Conservation (phyloP, 257 asterid genomes). For the Parsonsia alboflavescens region DNA sequence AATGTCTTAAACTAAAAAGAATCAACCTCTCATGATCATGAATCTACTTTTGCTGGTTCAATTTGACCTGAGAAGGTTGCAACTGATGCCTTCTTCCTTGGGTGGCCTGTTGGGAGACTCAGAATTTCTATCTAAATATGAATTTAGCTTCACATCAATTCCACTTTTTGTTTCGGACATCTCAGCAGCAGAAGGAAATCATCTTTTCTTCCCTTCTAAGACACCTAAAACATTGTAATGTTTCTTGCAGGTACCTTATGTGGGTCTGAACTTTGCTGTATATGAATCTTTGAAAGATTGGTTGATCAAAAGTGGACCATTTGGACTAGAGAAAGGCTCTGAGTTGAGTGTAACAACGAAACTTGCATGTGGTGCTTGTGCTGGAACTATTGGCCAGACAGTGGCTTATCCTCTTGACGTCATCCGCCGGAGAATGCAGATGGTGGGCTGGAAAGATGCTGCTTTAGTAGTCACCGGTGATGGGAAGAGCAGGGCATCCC, state of each 20-base stretch:
- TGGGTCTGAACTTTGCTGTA: constrained; percentile 91
- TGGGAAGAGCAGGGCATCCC: constrained; percentile 58
- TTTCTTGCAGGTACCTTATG: constrained; percentile 73
- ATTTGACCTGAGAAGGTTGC: background rate
- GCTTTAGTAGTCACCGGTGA: constrained; percentile 67
- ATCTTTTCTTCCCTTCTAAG: background rate
- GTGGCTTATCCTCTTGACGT: constrained; percentile 96
- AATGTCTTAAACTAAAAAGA: background rate
- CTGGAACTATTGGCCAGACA: constrained; percentile 92
- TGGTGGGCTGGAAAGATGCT: constrained; percentile 92
- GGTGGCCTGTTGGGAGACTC: background rate
- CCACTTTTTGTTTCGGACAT: background rate
- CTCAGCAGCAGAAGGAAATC: background rate
- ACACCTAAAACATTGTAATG: background rate
- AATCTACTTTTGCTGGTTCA: background rate
- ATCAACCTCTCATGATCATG: background rate
- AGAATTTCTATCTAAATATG: background rate
- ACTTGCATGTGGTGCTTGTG: constrained; percentile 89
- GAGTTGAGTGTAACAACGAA: constrained; percentile 76
- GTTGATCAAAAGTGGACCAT: constrained; percentile 57
- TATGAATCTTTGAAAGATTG: constrained; percentile 89
- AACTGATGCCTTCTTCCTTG: background rate
- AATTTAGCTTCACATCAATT: background rate
- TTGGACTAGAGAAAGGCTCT: constrained; percentile 57
- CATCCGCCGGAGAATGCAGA: constrained; percentile 93